Evolutionary conservation across 345 rosid genomes (phyloP).

Genomic region (Microthlaspi erraticum): DNA sequence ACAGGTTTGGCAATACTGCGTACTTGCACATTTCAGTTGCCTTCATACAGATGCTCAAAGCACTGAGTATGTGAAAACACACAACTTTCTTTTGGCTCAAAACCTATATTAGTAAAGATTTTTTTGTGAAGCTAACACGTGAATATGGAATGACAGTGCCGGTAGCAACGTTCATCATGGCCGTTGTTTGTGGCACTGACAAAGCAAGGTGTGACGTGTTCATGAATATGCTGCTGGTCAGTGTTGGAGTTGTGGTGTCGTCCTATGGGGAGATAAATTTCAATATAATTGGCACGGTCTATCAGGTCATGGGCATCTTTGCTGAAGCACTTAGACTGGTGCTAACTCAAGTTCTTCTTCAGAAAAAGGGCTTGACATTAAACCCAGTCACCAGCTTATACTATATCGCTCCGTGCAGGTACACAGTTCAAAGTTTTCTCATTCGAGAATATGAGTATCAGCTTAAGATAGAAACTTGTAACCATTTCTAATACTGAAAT

Average conservation of each 20-base stretch:
- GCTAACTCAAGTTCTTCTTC: constrained; percentile 92
- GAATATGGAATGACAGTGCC: constrained; percentile 74
- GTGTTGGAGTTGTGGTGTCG: constrained; percentile 93
- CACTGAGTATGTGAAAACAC: constrained; percentile 72
- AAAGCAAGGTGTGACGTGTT: constrained; percentile 89
- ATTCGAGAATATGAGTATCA: neutral
- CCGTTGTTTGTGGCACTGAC: constrained; percentile 90
- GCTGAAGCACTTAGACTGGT: constrained; percentile 98
- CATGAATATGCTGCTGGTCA: constrained; percentile 94
- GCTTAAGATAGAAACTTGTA: constrained; percentile 6
- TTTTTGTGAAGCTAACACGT: constrained; percentile 18
- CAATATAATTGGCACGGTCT: constrained; percentile 84
- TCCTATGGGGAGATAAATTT: constrained; percentile 97
- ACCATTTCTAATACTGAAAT: neutral
- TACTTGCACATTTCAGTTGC: constrained; percentile 90
- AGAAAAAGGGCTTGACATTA: constrained; percentile 85
- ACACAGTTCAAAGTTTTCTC: constrained; percentile 20
- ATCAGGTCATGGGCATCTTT: constrained; percentile 93
- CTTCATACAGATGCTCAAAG: constrained; percentile 98
- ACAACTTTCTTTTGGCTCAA: constrained; percentile 6
- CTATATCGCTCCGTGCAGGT: constrained; percentile 99
- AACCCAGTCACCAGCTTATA: constrained; percentile 95
- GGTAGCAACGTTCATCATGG: constrained; percentile 88
- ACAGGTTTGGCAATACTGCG: constrained; percentile 96
- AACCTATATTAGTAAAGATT: constrained; percentile 14